Conservation (phyloP, 75 land plant species). For the Pinus albicaulis region DNA sequence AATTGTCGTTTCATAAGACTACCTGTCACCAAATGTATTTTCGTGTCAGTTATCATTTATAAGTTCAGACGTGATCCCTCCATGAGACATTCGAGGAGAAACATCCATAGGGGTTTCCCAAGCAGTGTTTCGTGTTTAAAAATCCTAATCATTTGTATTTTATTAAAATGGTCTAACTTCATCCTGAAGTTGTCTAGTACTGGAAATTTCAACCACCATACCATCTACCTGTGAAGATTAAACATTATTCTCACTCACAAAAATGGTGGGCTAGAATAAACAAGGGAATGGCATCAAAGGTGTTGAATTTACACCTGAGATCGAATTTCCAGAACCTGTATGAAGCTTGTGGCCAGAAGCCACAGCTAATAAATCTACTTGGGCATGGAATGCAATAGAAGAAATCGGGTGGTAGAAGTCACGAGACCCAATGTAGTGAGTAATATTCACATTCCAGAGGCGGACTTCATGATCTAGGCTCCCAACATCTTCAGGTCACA, state of each 20-base stretch:
- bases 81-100: slow-evolving; percentile 17
- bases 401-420: slow-evolving; percentile 94
- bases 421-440: slow-evolving; percentile 79
- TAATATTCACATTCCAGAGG: slow-evolving; percentile 83
- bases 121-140: background rate
- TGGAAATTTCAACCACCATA: background rate
- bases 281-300: slow-evolving; percentile 47
- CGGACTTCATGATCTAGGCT: slow-evolving; percentile 95
- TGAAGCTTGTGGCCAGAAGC: slow-evolving; percentile 88
- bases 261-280: slow-evolving; percentile 55
- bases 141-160: background rate
- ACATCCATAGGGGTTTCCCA: slow-evolving; percentile 28
- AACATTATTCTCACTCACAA: slow-evolving; percentile 34
- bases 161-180: background rate
- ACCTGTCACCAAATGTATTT: background rate
- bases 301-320: slow-evolving; percentile 12
- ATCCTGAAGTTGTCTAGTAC: too few relatives aligned
- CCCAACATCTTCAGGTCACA: too few relatives aligned
- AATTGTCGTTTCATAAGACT: background rate
- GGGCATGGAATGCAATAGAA: slow-evolving; percentile 93
- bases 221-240: slow-evolving; percentile 21
- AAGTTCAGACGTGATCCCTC: background rate
- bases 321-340: slow-evolving; percentile 15
- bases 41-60: background rate
- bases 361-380: slow-evolving; percentile 86